phyloP scores from a whole-genome alignment of 805 yeast genomes.

The Clavispora fructus region DNA sequence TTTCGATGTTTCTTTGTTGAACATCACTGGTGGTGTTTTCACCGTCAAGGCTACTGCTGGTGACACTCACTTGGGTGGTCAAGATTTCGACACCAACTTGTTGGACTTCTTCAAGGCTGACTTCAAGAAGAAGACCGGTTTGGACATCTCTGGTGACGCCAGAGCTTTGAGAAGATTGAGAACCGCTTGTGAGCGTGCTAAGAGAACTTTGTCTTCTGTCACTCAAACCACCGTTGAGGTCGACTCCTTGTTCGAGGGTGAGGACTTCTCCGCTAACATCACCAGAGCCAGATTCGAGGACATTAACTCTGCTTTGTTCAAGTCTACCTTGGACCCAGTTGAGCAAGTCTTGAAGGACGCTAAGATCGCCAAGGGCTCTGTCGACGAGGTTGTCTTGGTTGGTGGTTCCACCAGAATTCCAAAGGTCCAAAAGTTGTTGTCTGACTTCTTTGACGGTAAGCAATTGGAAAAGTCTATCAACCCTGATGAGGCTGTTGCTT shows the following conservation, averaged over 20 bases:
- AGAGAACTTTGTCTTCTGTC: conserved; percentile 41
- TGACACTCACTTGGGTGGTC: conserved; percentile 98
- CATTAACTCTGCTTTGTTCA: conserved; percentile 41
- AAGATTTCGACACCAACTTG: conserved; percentile 87
- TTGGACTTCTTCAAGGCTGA: conserved; percentile 86
- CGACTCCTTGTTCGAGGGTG: conserved; percentile 45
- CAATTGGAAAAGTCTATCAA: conserved; percentile 45
- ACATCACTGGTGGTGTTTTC: conserved; percentile 45
- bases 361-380: conserved; percentile 40
- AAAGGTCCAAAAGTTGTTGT: conserved; percentile 44
- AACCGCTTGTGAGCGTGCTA: conserved; percentile 47
- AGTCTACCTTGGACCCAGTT: conserved; percentile 43
- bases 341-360: conserved; percentile 43
- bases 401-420: conserved; percentile 51
- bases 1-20: conserved; percentile 43
- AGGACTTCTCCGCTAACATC: conserved; percentile 42
- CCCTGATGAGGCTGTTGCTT: conserved; percentile 48
- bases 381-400: conserved; percentile 43
- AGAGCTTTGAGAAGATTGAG: conserved; percentile 71
- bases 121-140: conserved; percentile 88
- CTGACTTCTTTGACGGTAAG: conserved; percentile 42
- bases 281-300: conserved; percentile 47
- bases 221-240: conserved; percentile 41
- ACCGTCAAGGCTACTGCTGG: conserved; percentile 67
- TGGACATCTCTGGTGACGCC: conserved; percentile 74